Percentiles rank a stretch among this genome's conserved stretches.
Evolutionary conservation across 257 asterid species (phyloP).

Genomic region (Catharanthus roseus): DNA sequence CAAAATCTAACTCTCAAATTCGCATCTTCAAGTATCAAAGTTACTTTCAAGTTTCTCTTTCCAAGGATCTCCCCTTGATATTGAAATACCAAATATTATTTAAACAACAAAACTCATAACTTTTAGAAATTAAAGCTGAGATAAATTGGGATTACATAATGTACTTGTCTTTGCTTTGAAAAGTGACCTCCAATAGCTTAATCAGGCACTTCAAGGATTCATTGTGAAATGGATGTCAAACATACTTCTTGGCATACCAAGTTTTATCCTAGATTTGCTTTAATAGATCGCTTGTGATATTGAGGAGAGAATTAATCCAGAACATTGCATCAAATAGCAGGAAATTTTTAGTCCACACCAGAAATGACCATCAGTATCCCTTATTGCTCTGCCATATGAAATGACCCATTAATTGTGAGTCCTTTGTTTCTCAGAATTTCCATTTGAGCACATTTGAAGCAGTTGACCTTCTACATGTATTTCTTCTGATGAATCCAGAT

Average conservation of each 20-base stretch:
- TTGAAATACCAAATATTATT: not conserved
- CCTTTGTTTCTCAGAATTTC: slow-evolving; percentile 46
- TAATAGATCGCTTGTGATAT: not conserved
- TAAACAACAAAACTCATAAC: not conserved
- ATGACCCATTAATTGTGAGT: slow-evolving; percentile 14
- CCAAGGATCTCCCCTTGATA: not conserved
- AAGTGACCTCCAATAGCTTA: not conserved
- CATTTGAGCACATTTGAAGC: slow-evolving; percentile 78
- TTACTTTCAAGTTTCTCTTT: not conserved
- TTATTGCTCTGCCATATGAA: not conserved
- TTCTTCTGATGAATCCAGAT: slow-evolving; percentile 88
- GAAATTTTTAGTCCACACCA: not conserved
- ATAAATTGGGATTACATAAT: not conserved
- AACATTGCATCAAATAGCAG: not conserved
- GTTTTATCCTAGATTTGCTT: not conserved
- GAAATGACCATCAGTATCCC: not conserved
- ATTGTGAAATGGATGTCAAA: not conserved
- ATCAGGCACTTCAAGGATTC: not conserved
- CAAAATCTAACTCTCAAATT: not conserved
- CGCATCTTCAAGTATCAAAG: not conserved
- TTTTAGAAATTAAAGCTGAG: not conserved
- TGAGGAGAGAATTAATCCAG: not conserved
- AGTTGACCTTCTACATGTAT: slow-evolving; percentile 64
- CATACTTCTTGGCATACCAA: not conserved
- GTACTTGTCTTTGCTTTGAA: not conserved